Evolutionary conservation across 2,329 filamentous ascomycete genomes (phyloP), one percentile per base, ranked within the genome.

Genomic region (Cercospora sesami): DNA sequence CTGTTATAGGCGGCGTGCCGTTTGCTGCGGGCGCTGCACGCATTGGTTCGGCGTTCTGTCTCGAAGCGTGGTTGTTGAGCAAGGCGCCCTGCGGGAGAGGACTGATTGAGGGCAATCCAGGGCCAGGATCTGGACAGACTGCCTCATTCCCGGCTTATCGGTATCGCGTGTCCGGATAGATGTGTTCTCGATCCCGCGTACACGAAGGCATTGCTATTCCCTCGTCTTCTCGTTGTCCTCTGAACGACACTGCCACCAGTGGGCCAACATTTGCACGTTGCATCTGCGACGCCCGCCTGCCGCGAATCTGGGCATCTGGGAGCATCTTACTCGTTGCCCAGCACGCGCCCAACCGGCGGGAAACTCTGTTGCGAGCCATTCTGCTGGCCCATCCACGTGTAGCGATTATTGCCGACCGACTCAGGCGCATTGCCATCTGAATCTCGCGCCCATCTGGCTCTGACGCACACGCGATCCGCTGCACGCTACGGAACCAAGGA

Each of bases 351-450:
- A 39, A 36, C 57, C 57, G 57, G 57, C 57, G 57, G 30, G 57
- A 60, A 60, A 60, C 57, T 60, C 57, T 51, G 45, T 51, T 51
- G 45, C 45, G 10, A 21, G 18, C 45, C 45, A 51, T 51, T 51
- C 45, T 58, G 21, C 53, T 30, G 18, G 48, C 48, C 14, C 33
- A 26, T 61, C 28, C 59, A 61, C 59, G 59, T 61, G 59, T 18
- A 39, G 31, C 31, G 59, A 61, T 14, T 42, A 39, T 61, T 42
- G 59, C 59, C 36, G 59, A 39, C 39, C 53, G 30, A 58, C 53
- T 26, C 23, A 31, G 28, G 28, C 53, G 36, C 14, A 28, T n/a
- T 23, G 42, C 21, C 53, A 16, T 28, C 26, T 58, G 53, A 28
- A n/a, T 28, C 26, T 30, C 53, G 12, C 21, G 53, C 53, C 26